These are phyloP conservation scores for Candida fluviatilis DNA, from an alignment of 805 yeast genomes.

Conservation along the genomic window DNA sequence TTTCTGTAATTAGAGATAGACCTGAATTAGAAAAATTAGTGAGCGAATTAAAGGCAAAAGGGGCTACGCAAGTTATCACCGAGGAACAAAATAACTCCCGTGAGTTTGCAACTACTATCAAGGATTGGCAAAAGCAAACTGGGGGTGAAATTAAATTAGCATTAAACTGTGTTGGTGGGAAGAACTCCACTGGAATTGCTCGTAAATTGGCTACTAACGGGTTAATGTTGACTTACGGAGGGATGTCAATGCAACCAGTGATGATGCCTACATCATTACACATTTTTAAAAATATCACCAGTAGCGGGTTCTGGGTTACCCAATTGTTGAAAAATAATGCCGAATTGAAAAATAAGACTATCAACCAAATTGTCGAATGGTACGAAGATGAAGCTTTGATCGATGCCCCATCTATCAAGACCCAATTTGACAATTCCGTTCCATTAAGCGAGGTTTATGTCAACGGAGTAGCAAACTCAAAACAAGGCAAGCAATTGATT, in stretches of 20 bases:
- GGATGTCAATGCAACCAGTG: constrained; percentile 95
- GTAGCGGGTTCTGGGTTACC: constrained; percentile 93
- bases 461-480: constrained; percentile 30
- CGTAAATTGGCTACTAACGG: constrained; percentile 76
- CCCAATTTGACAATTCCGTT: constrained; percentile 16
- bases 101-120: constrained; percentile 58
- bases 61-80: constrained; percentile 87
- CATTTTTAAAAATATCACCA: constrained; percentile 82
- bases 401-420: constrained; percentile 34
- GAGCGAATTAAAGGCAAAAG: constrained; percentile 52
- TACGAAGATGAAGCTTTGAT: constrained; percentile 36
- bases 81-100: constrained; percentile 77
- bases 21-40: constrained; percentile 61
- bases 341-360: constrained; percentile 32
- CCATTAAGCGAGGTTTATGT: constrained; percentile 25
- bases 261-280: constrained; percentile 83
- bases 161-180: constrained; percentile 91
- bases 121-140: constrained; percentile 47
- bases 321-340: constrained; percentile 34
- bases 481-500: constrained; percentile 37
- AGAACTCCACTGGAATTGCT: constrained; percentile 75
- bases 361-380: constrained; percentile 36
- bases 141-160: constrained; percentile 65
- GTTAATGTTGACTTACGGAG: constrained; percentile 87
- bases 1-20: constrained; percentile 85